These are phyloP conservation scores for Rhynchospora pubera DNA, from an alignment of 176 grass and related monocot genomes.

Conservation along the genomic window DNA sequence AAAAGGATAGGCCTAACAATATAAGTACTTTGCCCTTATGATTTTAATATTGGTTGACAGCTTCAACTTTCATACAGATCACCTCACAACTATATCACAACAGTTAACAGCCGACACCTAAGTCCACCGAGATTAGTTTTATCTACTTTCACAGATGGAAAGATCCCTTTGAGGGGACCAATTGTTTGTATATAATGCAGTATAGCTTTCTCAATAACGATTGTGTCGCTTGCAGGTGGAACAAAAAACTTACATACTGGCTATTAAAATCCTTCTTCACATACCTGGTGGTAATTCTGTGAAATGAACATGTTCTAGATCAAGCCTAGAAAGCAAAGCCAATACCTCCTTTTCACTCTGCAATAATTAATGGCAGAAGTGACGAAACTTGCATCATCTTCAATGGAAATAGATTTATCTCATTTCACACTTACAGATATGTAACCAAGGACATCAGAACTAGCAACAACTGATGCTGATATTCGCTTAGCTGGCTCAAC, in stretches of 20 bases:
- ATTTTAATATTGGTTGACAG: neutral
- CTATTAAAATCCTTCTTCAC: neutral
- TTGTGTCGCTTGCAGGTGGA: neutral
- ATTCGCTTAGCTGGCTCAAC: constrained; percentile 94
- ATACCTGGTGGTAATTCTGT: constrained; percentile 62
- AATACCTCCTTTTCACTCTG: constrained; percentile 84
- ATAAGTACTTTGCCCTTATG: neutral
- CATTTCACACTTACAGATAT: constrained; percentile 53
- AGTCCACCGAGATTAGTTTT: neutral
- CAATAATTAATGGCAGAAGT: constrained; percentile 2
- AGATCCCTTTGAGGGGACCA: neutral
- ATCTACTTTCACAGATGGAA: neutral
- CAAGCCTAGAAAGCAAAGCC: constrained; percentile 81
- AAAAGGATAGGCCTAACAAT: neutral
- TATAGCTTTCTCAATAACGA: neutral
- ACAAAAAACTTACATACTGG: neutral
- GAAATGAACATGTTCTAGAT: constrained; percentile 57
- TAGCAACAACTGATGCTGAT: constrained; percentile 89
- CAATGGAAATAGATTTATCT: neutral
- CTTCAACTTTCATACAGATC: neutral
- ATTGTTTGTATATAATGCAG: neutral
- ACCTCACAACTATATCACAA: neutral
- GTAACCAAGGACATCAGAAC: constrained; percentile 65
- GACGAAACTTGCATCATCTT: neutral
- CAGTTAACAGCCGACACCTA: neutral